These are phyloP conservation scores for Colletotrichum musae DNA, from an alignment of 2,329 filamentous ascomycete genomes.

Conservation along the genomic window DNA sequence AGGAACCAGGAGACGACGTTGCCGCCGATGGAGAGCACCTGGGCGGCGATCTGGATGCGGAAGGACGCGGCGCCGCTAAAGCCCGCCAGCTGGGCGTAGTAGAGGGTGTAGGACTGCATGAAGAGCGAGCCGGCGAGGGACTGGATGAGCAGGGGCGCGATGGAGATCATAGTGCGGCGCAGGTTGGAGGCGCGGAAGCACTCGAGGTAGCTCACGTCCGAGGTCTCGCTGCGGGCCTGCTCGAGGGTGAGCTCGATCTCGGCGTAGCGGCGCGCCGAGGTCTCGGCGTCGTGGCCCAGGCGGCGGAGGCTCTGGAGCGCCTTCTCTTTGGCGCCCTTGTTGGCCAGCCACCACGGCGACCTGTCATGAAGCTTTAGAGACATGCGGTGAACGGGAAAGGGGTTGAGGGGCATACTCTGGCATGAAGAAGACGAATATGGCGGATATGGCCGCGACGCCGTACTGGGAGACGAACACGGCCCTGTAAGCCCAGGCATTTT, in stretches of 20 bases:
- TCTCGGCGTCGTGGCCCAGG: conserved; percentile 38
- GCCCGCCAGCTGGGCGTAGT: conserved; percentile 58
- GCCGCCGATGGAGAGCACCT: conserved; percentile 53
- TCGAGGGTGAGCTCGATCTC: conserved; percentile 49
- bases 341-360: conserved; percentile 56
- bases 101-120: conserved; percentile 53
- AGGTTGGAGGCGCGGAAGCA: conserved; percentile 56
- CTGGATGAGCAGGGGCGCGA: conserved; percentile 52
- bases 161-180: conserved; percentile 55
- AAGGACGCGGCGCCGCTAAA: conserved; percentile 52
- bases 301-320: conserved; percentile 52
- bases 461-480: conserved; percentile 50
- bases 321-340: conserved; percentile 49
- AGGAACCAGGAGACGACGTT: conserved; percentile 56
- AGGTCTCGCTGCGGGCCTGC: conserved; percentile 50
- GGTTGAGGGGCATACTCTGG: conserved; percentile 51
- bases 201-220: conserved; percentile 53
- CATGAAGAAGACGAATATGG: conserved; percentile 51
- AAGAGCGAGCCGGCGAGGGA: conserved; percentile 53
- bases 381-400: neutral
- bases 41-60: conserved; percentile 55
- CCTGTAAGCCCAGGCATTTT: conserved; percentile 42
- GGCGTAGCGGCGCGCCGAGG: conserved; percentile 43
- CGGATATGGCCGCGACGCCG: conserved; percentile 48
- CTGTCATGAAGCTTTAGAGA: conserved; percentile 12